Conservation (phyloP, 345 rosid genomes). For the Litchi chinensis region DNA sequence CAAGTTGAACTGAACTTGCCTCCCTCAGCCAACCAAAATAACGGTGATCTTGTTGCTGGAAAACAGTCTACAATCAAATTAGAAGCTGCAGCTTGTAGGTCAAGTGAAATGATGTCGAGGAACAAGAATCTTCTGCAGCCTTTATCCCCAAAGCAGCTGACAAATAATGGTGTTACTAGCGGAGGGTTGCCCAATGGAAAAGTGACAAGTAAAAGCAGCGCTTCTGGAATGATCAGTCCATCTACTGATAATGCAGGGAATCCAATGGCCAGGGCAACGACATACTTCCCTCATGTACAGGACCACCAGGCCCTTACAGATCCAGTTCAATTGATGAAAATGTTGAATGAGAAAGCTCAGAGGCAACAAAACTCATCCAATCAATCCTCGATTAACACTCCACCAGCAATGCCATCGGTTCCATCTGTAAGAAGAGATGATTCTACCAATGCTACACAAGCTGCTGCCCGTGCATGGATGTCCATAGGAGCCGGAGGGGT, state of each 20-base stretch:
- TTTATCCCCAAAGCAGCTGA: constrained; percentile 43
- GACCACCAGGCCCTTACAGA: constrained; percentile 56
- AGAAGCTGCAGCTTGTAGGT: constrained; percentile 33
- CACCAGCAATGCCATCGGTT: constrained; percentile 37
- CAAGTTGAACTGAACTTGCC: constrained; percentile 82
- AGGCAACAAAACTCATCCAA: constrained; percentile 51
- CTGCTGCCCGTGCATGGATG: constrained; percentile 91
- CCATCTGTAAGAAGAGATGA: constrained; percentile 54
- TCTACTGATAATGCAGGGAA: constrained; percentile 44
- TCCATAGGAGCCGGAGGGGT: constrained; percentile 73
- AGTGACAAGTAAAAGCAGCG: constrained; percentile 28
- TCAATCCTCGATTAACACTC: constrained; percentile 31
- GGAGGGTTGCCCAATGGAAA: constrained; percentile 60
- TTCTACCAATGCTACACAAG: constrained; percentile 60
- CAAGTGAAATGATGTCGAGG: constrained; percentile 43
- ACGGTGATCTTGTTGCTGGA: constrained; percentile 38
- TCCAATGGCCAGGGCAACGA: constrained; percentile 46
- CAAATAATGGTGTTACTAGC: constrained; percentile 38
- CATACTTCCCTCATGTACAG: constrained; percentile 40
- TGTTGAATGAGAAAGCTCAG: constrained; percentile 54
- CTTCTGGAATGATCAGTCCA: constrained; percentile 39
- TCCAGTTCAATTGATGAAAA: constrained; percentile 67
- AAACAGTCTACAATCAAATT: constrained; percentile 46
- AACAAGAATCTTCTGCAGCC: constrained; percentile 42
- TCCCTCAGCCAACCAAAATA: constrained; percentile 53